A percentile compares a stretch with the other conserved stretches of the same genome.
Evolutionary conservation across 306 rosid genomes (phyloP).

Genomic region (Luffa acutangula): DNA sequence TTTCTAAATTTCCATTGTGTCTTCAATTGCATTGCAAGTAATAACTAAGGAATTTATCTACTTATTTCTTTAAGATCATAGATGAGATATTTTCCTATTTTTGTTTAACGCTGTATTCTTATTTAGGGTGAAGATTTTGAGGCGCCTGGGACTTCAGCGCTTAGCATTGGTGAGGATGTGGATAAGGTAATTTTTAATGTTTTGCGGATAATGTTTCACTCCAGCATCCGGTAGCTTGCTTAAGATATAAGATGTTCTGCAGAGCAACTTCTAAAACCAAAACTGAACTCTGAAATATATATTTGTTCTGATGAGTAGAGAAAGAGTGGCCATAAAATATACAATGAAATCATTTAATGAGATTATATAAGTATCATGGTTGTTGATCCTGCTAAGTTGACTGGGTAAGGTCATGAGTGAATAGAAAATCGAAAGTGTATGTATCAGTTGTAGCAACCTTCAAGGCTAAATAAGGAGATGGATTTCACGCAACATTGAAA

Average conservation of each 20-base stretch:
- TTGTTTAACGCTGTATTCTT: constrained; percentile 12
- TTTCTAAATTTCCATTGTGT: neutral
- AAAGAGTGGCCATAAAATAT: neutral
- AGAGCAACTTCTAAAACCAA: neutral
- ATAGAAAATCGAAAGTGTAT: neutral
- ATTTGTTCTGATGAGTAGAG: neutral
- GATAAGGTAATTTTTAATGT: constrained; percentile 34
- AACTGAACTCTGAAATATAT: neutral
- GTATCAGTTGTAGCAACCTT: neutral
- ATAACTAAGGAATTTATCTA: neutral
- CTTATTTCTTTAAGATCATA: neutral
- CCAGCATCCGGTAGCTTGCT: neutral
- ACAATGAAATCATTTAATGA: neutral
- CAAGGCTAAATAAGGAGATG: neutral
- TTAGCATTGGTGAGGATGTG: constrained; percentile 52
- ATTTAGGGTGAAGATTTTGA: constrained; percentile 47
- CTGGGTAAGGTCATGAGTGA: neutral
- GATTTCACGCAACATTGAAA: neutral
- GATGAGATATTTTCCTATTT: neutral
- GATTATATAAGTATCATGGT: neutral
- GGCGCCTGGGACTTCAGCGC: constrained; percentile 47
- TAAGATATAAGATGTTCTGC: neutral
- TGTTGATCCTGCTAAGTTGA: neutral
- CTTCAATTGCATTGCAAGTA: neutral
- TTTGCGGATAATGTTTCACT: neutral